Evolutionary conservation across 768 basidiomycete species (phyloP).

Genomic region (Sporobolomyces pararoseus): DNA sequence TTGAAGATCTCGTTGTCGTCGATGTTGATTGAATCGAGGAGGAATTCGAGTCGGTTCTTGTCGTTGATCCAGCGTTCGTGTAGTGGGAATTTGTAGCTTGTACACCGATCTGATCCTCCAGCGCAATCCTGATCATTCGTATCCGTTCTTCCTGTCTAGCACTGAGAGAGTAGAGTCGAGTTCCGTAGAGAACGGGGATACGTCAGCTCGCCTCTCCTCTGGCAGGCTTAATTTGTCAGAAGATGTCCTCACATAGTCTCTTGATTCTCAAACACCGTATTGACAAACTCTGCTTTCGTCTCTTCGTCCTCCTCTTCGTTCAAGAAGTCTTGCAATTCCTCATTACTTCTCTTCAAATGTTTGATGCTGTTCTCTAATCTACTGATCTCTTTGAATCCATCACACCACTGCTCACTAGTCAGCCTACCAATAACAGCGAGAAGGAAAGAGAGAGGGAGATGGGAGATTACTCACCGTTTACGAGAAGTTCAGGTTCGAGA

Average conservation of each 20-base stretch:
- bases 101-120: conserved; percentile 36
- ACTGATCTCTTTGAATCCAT: conserved; percentile 26
- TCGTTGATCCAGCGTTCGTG: not conserved
- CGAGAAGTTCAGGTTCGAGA: conserved; percentile 34
- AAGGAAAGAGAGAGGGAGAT: not conserved
- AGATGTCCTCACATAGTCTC: conserved; percentile 30
- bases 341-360: conserved; percentile 36
- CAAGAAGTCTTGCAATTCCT: conserved; percentile 17
- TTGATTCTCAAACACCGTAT: conserved; percentile 28
- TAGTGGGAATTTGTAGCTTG: conserved; percentile 38
- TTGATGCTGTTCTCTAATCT: conserved; percentile 32
- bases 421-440: too few relatives aligned
- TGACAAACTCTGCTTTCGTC: conserved; percentile 15
- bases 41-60: too few relatives aligned
- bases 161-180: not conserved
- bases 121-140: conserved; percentile 29
- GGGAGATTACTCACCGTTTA: conserved; percentile 11
- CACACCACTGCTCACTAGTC: too few relatives aligned
- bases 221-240: too few relatives aligned
- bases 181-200: too few relatives aligned
- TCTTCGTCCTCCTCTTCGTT: conserved; percentile 16
- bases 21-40: not conserved
- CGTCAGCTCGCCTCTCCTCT: not conserved
- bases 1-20: not conserved
- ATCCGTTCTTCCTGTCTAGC: conserved; percentile 30